phyloP scores from a whole-genome alignment of 345 rosid species.

The Salix purpurea region DNA sequence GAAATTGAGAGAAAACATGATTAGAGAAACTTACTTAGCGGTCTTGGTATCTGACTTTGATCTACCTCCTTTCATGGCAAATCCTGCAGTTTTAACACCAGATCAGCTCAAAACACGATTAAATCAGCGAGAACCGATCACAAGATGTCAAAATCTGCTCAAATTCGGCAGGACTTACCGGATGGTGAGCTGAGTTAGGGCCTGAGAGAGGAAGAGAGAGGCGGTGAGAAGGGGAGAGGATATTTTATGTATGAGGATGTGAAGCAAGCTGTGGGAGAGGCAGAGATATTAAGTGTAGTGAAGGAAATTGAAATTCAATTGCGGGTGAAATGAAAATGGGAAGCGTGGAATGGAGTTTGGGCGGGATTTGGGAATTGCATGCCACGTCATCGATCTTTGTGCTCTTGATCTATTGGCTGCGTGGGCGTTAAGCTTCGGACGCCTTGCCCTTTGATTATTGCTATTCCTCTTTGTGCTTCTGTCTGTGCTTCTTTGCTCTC shows the following conservation, averaged over 20 bases:
- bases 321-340: constrained; percentile 56
- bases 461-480: constrained; percentile 16
- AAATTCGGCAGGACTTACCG: constrained; percentile 14
- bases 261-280: constrained; percentile 1
- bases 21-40: constrained; percentile 48
- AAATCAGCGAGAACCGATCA: constrained; percentile 8
- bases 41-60: constrained; percentile 72
- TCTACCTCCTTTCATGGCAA: constrained; percentile 86
- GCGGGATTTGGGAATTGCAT: constrained; percentile 65
- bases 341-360: constrained; percentile 45
- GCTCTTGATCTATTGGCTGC: constrained; percentile 21
- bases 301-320: constrained; percentile 72
- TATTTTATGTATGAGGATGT: neutral
- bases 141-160: neutral
- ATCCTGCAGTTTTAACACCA: constrained; percentile 35
- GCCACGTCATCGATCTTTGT: constrained; percentile 72
- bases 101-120: constrained; percentile 15
- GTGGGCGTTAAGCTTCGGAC: constrained; percentile 19
- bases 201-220: constrained; percentile 5
- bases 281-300: constrained; percentile 42
- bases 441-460: constrained; percentile 2
- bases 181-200: constrained; percentile 20
- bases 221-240: neutral
- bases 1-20: neutral
- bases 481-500: constrained; percentile 58